Percentiles rank a stretch among this genome's conserved stretches.
phyloP scores from a whole-genome alignment of 345 rosid species.

The Boechera divaricarpa region DNA sequence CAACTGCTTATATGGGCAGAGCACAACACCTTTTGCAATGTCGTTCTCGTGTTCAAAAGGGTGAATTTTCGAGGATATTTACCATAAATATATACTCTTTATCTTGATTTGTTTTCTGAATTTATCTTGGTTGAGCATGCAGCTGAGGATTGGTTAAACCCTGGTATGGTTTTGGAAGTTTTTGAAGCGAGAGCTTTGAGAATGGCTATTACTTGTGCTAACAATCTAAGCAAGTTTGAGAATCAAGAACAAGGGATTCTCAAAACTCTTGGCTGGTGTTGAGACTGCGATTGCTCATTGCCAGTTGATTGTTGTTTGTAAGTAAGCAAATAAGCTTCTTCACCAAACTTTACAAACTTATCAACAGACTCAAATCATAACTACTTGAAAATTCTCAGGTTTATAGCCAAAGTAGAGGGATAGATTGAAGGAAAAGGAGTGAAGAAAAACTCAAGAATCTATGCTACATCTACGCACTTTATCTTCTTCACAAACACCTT shows the following conservation, averaged over 20 bases:
- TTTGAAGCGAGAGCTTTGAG: conserved; percentile 84
- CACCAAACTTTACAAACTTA: neutral
- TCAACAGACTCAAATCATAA: neutral
- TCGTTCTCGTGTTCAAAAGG: conserved; percentile 56
- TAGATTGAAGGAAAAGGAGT: conserved; percentile 66
- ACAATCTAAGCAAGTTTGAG: conserved; percentile 62
- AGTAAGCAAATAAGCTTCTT: conserved; percentile 56
- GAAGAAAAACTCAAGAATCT: conserved; percentile 62
- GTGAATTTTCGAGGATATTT: conserved; percentile 39
- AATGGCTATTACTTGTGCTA: conserved; percentile 76
- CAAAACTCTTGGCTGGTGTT: conserved; percentile 62
- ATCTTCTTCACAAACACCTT: conserved; percentile 68
- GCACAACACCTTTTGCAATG: conserved; percentile 71
- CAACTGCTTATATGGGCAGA: conserved; percentile 75
- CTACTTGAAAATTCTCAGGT: conserved; percentile 50
- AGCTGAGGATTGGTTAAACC: conserved; percentile 89
- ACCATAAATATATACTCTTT: neutral
- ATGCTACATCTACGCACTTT: conserved; percentile 65
- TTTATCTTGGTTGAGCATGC: conserved; percentile 25
- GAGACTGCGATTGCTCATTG: conserved; percentile 90
- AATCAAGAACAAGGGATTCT: conserved; percentile 86
- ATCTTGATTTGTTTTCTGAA: neutral
- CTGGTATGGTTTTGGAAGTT: conserved; percentile 64
- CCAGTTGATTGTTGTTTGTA: conserved; percentile 84
- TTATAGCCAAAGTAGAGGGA: conserved; percentile 73